A percentile compares a stretch with the other conserved stretches of the same genome.
Conservation (phyloP, 208 protist species). For the Vickermania ingenoplastis region DNA sequence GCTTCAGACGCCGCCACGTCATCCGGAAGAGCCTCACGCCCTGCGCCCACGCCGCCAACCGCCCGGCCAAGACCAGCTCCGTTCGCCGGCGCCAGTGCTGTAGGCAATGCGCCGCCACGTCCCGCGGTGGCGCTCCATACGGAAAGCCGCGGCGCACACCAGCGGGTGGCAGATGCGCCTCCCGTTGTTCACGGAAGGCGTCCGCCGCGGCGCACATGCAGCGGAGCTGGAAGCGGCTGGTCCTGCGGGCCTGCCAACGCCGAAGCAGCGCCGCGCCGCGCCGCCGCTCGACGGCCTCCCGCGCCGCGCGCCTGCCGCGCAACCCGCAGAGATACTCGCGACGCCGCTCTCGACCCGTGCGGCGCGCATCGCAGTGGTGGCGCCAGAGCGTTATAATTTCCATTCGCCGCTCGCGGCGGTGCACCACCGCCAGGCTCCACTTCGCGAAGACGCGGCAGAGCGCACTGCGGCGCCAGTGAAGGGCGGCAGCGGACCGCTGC, state of each 20-base stretch:
- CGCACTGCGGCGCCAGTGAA: not conserved
- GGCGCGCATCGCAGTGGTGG: not conserved
- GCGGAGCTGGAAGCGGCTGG: constrained; percentile 6
- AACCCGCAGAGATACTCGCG: not conserved
- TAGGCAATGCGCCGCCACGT: not conserved
- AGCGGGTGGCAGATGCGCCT: not conserved
- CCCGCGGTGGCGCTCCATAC: not conserved
- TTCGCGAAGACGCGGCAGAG: not conserved
- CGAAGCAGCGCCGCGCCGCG: constrained; percentile 4
- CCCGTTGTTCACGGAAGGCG: not conserved
- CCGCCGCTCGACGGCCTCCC: not conserved
- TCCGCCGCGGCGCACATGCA: constrained; percentile 1
- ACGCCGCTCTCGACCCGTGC: not conserved
- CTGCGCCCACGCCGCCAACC: not conserved
- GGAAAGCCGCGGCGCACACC: not conserved
- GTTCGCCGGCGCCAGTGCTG: constrained; percentile 8
- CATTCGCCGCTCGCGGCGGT: not conserved
- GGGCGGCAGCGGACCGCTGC: not conserved
- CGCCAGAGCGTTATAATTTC: not conserved
- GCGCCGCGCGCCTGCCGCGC: not conserved
- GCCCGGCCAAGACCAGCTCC: constrained; percentile 1
- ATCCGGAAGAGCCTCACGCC: not conserved
- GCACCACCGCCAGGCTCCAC: not conserved
- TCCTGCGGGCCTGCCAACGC: constrained; percentile 12
- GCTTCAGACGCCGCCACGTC: constrained; percentile 1